Evolutionary conservation across 1,139 yeast genomes (phyloP), one percentile per base, ranked within the genome.

Genomic region (Pneumocystis jirovecii): DNA sequence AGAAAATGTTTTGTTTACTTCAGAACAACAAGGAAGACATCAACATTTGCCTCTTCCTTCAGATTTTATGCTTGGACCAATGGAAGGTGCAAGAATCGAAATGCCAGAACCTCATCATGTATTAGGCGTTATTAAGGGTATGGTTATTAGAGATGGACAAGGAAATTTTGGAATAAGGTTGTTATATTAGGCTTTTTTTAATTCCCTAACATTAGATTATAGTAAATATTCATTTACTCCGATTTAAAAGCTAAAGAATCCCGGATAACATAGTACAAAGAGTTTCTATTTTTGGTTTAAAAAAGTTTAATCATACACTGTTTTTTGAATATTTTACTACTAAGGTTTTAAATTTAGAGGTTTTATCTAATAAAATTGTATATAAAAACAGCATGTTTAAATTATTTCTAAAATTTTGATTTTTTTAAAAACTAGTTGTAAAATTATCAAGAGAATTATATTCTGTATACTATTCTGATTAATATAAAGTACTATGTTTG

Each of bases 41-140:
- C 61, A 40, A 19, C 40, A 40, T 40, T 59, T 59, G 4, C 61
- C 61, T 37, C 61, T 59, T 37, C 61, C 61, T 21, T 37, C 42
- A 59, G 61, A 59, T 40, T 59, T 59, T 40, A 59, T 59, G 61
- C 61, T 37, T 40, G 42, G 42, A 12, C 61, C 42, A 15, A 21
- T 19, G 10, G 61, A 59, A 7, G 61, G 61, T 19, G 15, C 40
- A 40, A 35, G 42, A 59, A 40, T 59, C 19, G 61, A 19, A 21
- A 59, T 59, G 61, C 61, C 61, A 40, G 42, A 37, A 19, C 61
- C 61, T 19, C 61, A 59, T 40, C 31, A 59, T 37, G 42, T 37
- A 35, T 37, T 59, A 19, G 61, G 61, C n/a, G 25, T 59, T 59
- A 59, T 59, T 40, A 35, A 40, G 12, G 61, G 61, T 19, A 59